Base-by-base conservation (phyloP, 495 filamentous ascomycete genomes). In the Talaromyces ruber region DNA sequence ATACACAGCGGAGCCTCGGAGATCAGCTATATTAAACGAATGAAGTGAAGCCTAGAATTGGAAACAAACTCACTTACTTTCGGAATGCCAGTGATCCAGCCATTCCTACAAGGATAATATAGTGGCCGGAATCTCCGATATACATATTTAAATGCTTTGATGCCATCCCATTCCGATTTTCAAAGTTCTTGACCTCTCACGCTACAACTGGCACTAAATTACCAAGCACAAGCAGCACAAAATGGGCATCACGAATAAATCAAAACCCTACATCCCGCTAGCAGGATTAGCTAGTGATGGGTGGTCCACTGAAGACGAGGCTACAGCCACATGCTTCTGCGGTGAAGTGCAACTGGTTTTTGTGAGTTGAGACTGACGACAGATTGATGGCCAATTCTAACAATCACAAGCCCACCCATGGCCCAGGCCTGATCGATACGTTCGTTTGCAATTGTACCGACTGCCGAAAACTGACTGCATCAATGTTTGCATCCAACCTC, bases 401-500 rank as follows among this genome's bases (percentile, higher is more conserved):
- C 12, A 39, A 55, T 25, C 26, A 28, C 24, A 61, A 80, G 76
- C 76, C 79, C 28, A 75, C 69, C 45, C 29, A 74, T 64, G 67
- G 61, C 8, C 73, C 75, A 2, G 80, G 78, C 52, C 66, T 82
- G 2, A 52, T 82, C 63, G 70, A 74, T 69, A 76, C 71, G 58
- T 84, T 84, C 67, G 61, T 83, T 64, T 86, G 82, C 70, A 76
- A 86, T 72, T 84, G 83, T 71, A 64, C 68, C 34, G 82, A 84
- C 72, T 84, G 82, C 70, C 79, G 73, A 61, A 86, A 86, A 65
- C 74, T 84, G 65, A 84, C 81, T 9, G 81, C 82, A 9, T 84
- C 82, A 6, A 82, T 83, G 78, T 83, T 82, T 74, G 79, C 82
- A 11, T 75, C 78, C 55, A 84, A 84, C 67, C 82, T 84, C 70